Evolutionary conservation across 106 monocot genomes (phyloP).

Genomic region (Narthecium ossifragum): DNA sequence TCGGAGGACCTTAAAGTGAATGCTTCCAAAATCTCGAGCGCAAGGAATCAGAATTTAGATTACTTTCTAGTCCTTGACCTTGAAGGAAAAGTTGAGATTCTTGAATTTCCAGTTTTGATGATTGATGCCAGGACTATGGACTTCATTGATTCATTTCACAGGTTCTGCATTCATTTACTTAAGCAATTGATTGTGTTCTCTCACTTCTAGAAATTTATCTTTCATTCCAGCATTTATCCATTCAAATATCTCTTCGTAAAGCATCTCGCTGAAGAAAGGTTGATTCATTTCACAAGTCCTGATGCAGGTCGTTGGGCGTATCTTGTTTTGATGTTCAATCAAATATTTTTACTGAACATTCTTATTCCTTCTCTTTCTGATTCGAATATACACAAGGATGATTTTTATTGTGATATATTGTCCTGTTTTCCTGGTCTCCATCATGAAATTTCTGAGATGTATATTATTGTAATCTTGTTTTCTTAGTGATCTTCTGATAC

Average conservation of each 20-base stretch:
- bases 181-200: no score
- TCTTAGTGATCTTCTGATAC: neutral
- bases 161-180: conserved; percentile 37
- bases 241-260: no score
- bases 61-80: conserved; percentile 83
- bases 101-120: conserved; percentile 96
- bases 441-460: no score
- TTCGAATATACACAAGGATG: no score
- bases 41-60: conserved; percentile 51
- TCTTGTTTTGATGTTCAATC: neutral
- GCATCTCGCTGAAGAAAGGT: no score
- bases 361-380: neutral
- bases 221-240: no score
- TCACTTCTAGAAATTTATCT: no score
- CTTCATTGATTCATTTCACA: conserved; percentile 84
- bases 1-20: conserved; percentile 48
- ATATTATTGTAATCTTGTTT: neutral
- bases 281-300: conserved; percentile 87
- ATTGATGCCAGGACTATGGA: conserved; percentile 64
- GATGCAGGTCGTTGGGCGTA: neutral
- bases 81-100: conserved; percentile 95
- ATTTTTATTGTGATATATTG: neutral
- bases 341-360: neutral
- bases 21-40: conserved; percentile 8
- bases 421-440: no score